Evolutionary conservation across 225 moss, liverwort and hornwort species (phyloP).

Genomic region (Pseudoscleropodium purum): DNA sequence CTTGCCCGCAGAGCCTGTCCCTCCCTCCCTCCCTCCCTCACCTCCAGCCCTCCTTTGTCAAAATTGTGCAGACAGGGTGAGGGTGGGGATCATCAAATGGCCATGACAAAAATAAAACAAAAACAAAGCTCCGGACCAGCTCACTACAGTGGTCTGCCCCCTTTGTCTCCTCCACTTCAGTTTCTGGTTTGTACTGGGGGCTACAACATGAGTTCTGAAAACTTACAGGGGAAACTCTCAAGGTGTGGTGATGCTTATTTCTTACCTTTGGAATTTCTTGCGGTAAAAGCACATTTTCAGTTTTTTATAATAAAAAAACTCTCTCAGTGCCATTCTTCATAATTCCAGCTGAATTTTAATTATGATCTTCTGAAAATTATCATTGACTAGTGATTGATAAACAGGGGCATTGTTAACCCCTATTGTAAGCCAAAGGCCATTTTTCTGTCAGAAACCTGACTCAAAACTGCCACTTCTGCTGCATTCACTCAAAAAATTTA

Average conservation of each 20-base stretch:
- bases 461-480: not conserved
- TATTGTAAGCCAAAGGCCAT: not conserved
- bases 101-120: not conserved
- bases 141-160: not conserved
- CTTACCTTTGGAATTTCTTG: too few relatives aligned
- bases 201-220: not conserved
- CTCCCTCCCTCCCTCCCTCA: too few relatives aligned
- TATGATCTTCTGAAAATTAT: not conserved
- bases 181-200: not conserved
- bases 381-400: not conserved
- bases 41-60: not conserved
- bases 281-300: not conserved
- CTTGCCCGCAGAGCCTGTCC: not conserved
- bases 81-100: not conserved
- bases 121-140: too few relatives aligned
- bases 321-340: not conserved
- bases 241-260: not conserved
- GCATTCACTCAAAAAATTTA: too few relatives aligned
- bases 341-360: not conserved
- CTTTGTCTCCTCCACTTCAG: not conserved
- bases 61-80: not conserved
- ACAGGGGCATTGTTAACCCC: not conserved
- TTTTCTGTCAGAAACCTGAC: not conserved
- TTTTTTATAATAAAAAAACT: not conserved
- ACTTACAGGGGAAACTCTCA: not conserved